A percentile compares a stretch with the other conserved stretches of the same genome.
phyloP scores from a whole-genome alignment of 805 yeast genomes.

The Pichia ethanolica region DNA sequence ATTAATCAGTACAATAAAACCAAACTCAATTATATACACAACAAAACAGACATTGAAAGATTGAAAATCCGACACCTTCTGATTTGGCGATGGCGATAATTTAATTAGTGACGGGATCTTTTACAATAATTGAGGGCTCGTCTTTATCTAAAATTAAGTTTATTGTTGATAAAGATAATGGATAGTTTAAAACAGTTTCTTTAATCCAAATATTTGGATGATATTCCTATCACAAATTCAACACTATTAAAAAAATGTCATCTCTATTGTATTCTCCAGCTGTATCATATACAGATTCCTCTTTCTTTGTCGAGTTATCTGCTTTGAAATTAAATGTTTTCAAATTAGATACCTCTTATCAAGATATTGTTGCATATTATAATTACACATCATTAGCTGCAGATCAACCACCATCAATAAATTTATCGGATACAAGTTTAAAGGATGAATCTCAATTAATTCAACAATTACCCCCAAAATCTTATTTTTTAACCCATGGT shows the following conservation, averaged over 20 bases:
- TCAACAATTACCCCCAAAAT: not conserved
- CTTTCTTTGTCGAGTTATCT: slow-evolving; percentile 75
- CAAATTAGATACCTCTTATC: slow-evolving; percentile 49
- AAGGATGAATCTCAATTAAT: not conserved
- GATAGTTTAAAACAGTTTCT: too few species aligned
- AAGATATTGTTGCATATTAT: slow-evolving; percentile 35
- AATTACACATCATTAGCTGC: slow-evolving; percentile 23
- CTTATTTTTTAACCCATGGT: slow-evolving; percentile 28
- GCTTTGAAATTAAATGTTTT: slow-evolving; percentile 65
- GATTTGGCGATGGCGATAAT: too few species aligned
- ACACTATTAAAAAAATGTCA: not conserved
- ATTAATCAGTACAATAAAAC: too few species aligned
- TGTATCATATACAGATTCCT: slow-evolving; percentile 59
- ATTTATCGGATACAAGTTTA: slow-evolving; percentile 8
- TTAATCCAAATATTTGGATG: too few species aligned
- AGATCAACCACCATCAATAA: slow-evolving; percentile 26
- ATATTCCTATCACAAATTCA: too few species aligned
- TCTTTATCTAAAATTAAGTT: too few species aligned
- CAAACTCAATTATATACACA: too few species aligned
- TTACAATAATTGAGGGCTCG: too few species aligned
- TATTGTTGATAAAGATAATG: too few species aligned
- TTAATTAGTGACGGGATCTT: too few species aligned
- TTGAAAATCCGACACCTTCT: too few species aligned
- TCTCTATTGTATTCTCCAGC: not conserved
- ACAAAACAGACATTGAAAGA: too few species aligned